Conservation (phyloP, 768 basidiomycete genomes). For the Mycena olivaceomarginata region DNA sequence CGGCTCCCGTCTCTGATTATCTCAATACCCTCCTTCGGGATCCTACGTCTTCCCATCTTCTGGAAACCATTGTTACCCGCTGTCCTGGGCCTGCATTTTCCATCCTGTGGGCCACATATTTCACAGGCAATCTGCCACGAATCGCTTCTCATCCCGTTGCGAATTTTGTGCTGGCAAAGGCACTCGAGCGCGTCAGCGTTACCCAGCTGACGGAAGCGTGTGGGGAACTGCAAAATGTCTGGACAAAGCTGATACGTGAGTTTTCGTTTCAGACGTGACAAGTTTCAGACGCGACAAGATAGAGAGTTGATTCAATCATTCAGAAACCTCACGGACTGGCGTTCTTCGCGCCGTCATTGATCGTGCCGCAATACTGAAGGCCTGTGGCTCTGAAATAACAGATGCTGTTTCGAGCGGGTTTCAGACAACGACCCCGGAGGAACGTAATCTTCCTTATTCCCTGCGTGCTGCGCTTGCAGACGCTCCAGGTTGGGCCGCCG, state of each 20-base stretch:
- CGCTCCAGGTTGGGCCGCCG: constrained; percentile 63
- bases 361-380: constrained; percentile 70
- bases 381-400: constrained; percentile 68
- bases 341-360: constrained; percentile 88
- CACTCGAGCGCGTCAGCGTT: constrained; percentile 76
- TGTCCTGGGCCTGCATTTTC: constrained; percentile 78
- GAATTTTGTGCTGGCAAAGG: constrained; percentile 94
- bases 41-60: constrained; percentile 90
- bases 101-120: constrained; percentile 86
- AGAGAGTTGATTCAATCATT: constrained; percentile 14
- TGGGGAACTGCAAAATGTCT: constrained; percentile 74
- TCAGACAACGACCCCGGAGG: constrained; percentile 68
- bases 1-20: constrained; percentile 82
- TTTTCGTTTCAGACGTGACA: constrained; percentile 34
- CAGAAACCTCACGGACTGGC: constrained; percentile 84
- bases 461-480: constrained; percentile 77
- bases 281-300: background rate
- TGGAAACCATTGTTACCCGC: constrained; percentile 86
- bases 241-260: constrained; percentile 84
- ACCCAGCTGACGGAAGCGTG: constrained; percentile 74
- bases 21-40: constrained; percentile 89
- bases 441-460: constrained; percentile 75
- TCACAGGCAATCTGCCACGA: constrained; percentile 81
- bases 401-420: constrained; percentile 78
- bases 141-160: constrained; percentile 92